Conservation (phyloP, 2,329 filamentous ascomycete genomes). For the Paracoccidioides brasiliensis region DNA sequence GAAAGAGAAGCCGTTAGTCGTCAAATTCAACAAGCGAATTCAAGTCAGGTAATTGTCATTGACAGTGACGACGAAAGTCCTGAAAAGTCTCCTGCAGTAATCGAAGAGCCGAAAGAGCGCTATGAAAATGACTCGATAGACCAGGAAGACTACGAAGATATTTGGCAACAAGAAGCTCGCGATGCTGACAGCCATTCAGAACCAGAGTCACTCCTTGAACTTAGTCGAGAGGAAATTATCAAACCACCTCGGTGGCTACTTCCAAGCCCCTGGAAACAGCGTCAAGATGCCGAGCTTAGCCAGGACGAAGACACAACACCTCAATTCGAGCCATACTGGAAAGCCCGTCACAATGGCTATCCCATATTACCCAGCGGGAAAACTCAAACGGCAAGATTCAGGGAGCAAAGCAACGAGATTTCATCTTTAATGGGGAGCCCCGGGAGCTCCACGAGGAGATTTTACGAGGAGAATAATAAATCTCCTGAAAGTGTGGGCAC, state of each 20-base stretch:
- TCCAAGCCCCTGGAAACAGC: conserved; percentile 23
- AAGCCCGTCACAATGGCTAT: conserved; percentile 16
- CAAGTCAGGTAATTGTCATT: conserved; percentile 33
- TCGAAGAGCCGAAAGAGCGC: conserved; percentile 8
- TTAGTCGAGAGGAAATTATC: conserved; percentile 12
- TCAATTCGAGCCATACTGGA: conserved; percentile 18
- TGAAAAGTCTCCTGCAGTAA: conserved; percentile 1
- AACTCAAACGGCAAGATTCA: conserved; percentile 10
- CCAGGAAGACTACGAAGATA: conserved; percentile 31
- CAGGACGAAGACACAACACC: conserved; percentile 15
- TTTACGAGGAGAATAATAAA: conserved; percentile 4
- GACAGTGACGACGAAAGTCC: conserved; percentile 21
- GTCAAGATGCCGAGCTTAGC: conserved; percentile 14
- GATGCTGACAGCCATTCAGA: conserved; percentile 23
- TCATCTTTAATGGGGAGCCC: conserved; percentile 11
- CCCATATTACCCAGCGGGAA: conserved; percentile 8
- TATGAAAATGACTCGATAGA: conserved; percentile 7
- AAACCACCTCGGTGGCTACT: conserved; percentile 14
- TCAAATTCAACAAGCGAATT: conserved; percentile 31
- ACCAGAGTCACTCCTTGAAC: conserved; percentile 12
- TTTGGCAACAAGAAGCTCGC: conserved; percentile 36
- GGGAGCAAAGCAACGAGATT: conserved; percentile 10
- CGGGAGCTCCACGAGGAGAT: conserved; percentile 10
- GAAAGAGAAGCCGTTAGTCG: conserved; percentile 34
- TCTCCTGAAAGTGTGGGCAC: not conserved